Evolutionary conservation across 1,139 yeast species (phyloP).

Genomic region (Yamadazyma oceani): DNA sequence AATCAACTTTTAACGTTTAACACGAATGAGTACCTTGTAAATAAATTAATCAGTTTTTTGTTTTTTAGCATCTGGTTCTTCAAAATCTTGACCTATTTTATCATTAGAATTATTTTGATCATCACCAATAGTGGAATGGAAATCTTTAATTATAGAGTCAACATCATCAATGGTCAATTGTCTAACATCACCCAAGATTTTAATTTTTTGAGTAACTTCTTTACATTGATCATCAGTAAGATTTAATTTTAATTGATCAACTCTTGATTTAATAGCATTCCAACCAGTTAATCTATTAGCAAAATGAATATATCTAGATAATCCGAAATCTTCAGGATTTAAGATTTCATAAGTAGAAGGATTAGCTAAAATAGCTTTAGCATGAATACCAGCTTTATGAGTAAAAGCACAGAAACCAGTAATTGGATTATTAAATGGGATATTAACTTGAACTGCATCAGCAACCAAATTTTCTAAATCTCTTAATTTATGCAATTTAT

Average conservation of each 20-base stretch:
- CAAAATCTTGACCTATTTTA: conserved; percentile 13
- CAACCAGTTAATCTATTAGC: conserved; percentile 98
- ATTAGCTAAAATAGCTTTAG: conserved; percentile 97
- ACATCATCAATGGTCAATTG: conserved; percentile 95
- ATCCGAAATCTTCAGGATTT: conserved; percentile 92
- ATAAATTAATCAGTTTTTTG: conserved; percentile 21
- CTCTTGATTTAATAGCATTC: conserved; percentile 98
- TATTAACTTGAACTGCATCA: conserved; percentile 93
- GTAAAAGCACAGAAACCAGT: conserved; percentile 99
- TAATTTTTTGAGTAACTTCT: conserved; percentile 91
- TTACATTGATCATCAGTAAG: conserved; percentile 91
- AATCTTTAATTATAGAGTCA: conserved; percentile 93
- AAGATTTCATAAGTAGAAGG: conserved; percentile 97
- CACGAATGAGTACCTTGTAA: too few relatives aligned
- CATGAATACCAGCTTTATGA: conserved; percentile 99
- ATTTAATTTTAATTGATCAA: conserved; percentile 89
- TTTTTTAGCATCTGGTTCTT: conserved; percentile 38
- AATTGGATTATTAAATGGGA: conserved; percentile 98
- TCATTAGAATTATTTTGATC: conserved; percentile 22
- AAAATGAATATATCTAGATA: conserved; percentile 92
- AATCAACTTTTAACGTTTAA: too few relatives aligned
- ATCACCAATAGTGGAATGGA: conserved; percentile 60
- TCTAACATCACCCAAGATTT: conserved; percentile 92
- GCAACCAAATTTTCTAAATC: conserved; percentile 96
- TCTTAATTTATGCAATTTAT: conserved; percentile 93